Evolutionary conservation across 768 basidiomycete genomes (phyloP), one percentile per base, ranked within the genome.

Genomic region (Hypholoma fasciculare): DNA sequence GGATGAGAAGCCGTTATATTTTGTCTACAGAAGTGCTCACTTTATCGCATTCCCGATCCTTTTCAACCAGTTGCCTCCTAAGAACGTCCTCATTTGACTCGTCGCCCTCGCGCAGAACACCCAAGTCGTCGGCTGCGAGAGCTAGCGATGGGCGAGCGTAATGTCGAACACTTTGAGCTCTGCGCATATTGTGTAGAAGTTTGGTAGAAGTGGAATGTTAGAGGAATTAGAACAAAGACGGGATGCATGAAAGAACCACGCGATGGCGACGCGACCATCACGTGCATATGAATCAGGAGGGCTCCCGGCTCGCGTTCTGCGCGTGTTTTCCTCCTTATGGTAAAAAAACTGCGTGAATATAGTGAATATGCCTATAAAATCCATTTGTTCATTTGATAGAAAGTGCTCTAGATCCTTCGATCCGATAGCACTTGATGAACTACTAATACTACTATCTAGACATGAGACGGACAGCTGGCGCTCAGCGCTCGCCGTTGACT

Each of bases 11-110:
- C 39, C 49, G 44, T 38, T 17, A 42, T 17, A 27, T 27, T 43
- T 43, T 13, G 7, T 16, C 5, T 14, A 20, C 13, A 30, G 6
- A 37, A 49, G 50, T 16, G 62, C 68, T 51, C 40, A 88, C 88
- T 74, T 80, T 87, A 71, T 90, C 89, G 60, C 83, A 85, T 68
- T 90, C 88, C 52, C 87, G 74, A 47, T 88, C 85, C 60, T 84
- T 86, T 47, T 88, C 88, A 26, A 87, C 69, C 44, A 91, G 72
- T 46, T 89, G 85, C 49, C 79, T 77, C 26, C 88, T 79, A 34
- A 91, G 74, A 7, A 77, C 70, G 54, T 89, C 88, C 67, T 90
- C 86, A 40, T 75, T 71, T 9, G 81, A 72, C 57, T 89, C 87
- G 36, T 82, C 80, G 23, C 74, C 72, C 67, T 91, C 90, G 48